A percentile compares a stretch with the other conserved stretches of the same genome.
These are phyloP conservation scores for Paralagenidium karlingii DNA, from an alignment of 352 stramenopile species.

Conservation along the genomic window DNA sequence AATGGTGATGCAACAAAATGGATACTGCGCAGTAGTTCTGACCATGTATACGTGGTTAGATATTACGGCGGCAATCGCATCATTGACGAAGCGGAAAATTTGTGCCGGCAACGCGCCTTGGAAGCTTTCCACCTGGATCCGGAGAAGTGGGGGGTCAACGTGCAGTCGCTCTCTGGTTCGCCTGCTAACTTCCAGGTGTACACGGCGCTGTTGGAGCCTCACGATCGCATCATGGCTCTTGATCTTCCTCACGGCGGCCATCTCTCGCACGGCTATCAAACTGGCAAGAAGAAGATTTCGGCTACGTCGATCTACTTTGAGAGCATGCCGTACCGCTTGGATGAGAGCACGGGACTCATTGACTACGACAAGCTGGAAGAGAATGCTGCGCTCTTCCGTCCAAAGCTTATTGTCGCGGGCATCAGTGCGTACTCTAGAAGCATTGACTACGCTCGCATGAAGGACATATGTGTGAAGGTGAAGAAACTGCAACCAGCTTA, in stretches of 20 bases:
- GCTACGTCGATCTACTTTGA: conserved; percentile 99
- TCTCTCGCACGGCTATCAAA: conserved; percentile 98
- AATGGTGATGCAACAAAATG: background rate
- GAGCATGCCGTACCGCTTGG: conserved; percentile 97
- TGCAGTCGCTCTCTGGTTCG: conserved; percentile 96
- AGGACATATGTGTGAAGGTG: conserved; percentile 87
- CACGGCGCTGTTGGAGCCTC: conserved; percentile 94
- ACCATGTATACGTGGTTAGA: conserved; percentile 12
- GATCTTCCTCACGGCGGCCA: conserved; percentile 98
- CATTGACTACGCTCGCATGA: conserved; percentile 99
- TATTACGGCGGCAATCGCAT: conserved; percentile 99
- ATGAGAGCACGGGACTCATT: conserved; percentile 94
- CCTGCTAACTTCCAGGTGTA: conserved; percentile 99
- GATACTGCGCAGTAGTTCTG: too few species aligned
- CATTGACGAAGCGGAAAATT: conserved; percentile 97
- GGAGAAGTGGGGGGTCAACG: conserved; percentile 93
- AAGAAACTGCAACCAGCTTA: background rate
- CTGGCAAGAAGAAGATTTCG: conserved; percentile 98
- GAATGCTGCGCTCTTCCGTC: conserved; percentile 87
- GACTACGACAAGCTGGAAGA: conserved; percentile 98
- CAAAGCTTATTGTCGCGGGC: conserved; percentile 98
- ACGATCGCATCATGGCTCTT: conserved; percentile 98
- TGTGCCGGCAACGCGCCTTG: conserved; percentile 96
- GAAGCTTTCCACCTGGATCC: conserved; percentile 95
- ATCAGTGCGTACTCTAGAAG: conserved; percentile 97